phyloP scores from a whole-genome alignment of 306 rosid genomes.

The Hylodesmum podocarpum region DNA sequence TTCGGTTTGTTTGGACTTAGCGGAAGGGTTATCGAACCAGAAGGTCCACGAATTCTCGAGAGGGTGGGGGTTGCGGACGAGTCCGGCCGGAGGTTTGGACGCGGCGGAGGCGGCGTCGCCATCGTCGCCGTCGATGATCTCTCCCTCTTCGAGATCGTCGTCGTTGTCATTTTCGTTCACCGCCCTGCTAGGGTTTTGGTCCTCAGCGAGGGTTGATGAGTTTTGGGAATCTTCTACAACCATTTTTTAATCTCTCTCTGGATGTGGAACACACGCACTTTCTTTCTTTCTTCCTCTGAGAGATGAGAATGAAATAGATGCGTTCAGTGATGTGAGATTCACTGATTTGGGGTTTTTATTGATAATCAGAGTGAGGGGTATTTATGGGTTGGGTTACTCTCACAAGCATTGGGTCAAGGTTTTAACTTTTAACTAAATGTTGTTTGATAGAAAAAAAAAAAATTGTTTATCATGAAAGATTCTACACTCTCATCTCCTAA shows the following conservation, averaged over 20 bases:
- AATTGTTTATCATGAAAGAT: too few relatives aligned
- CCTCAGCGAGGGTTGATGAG: conserved; percentile 42
- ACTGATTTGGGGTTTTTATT: neutral
- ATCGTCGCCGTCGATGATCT: conserved; percentile 64
- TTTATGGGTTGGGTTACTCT: neutral
- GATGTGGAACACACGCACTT: too few relatives aligned
- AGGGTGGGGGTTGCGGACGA: conserved; percentile 51
- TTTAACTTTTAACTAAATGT: too few relatives aligned
- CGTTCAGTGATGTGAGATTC: neutral
- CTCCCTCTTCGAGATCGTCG: conserved; percentile 71
- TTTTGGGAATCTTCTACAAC: conserved; percentile 58
- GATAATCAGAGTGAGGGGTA: neutral
- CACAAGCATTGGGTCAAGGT: neutral
- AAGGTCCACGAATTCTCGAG: conserved; percentile 94
- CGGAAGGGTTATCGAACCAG: conserved; percentile 82
- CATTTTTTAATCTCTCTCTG: conserved; percentile 38
- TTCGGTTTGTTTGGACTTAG: conserved; percentile 55
- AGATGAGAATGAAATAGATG: neutral
- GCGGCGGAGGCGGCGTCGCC: conserved; percentile 48
- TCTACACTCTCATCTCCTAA: too few relatives aligned
- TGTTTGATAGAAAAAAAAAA: too few relatives aligned
- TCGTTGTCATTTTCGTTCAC: conserved; percentile 36
- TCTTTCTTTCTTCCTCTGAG: neutral
- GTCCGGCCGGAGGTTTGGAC: conserved; percentile 41
- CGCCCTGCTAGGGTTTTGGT: conserved; percentile 31